Percentiles rank a stretch among this genome's conserved stretches.
Evolutionary conservation across 345 rosid genomes (phyloP).

Genomic region (Eucalyptus regnans): DNA sequence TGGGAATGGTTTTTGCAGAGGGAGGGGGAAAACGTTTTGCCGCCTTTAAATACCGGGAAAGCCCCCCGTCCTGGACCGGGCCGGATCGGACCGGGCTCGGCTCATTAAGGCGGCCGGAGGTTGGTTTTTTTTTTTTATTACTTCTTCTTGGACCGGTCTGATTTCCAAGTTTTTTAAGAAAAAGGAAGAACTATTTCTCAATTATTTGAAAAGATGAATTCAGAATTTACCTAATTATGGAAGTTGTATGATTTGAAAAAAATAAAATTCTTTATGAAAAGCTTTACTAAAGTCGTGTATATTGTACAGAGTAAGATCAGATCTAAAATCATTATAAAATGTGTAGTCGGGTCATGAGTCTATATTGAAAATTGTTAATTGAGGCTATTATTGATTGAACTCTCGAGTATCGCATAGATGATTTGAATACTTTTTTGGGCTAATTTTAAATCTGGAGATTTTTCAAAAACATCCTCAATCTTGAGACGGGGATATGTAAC

Average conservation of each 20-base stretch:
- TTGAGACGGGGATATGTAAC: neutral
- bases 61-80: neutral
- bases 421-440: neutral
- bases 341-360: neutral
- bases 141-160: neutral
- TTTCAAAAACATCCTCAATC: neutral
- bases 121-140: neutral
- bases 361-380: neutral
- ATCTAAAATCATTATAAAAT: neutral
- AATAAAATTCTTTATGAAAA: neutral
- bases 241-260: neutral
- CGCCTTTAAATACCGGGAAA: neutral
- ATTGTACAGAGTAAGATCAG: fast-evolving
- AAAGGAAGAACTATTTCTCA: neutral
- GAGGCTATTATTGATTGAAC: fast-evolving
- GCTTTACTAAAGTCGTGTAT: neutral
- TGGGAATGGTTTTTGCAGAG: neutral
- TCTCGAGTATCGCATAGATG: neutral
- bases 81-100: neutral
- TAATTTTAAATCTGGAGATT: neutral
- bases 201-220: neutral
- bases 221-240: neutral
- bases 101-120: neutral
- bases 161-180: neutral
- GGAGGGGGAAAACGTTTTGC: neutral